phyloP scores from a whole-genome alignment of 2,329 filamentous ascomycete species.

The Falciphora oryzae region DNA sequence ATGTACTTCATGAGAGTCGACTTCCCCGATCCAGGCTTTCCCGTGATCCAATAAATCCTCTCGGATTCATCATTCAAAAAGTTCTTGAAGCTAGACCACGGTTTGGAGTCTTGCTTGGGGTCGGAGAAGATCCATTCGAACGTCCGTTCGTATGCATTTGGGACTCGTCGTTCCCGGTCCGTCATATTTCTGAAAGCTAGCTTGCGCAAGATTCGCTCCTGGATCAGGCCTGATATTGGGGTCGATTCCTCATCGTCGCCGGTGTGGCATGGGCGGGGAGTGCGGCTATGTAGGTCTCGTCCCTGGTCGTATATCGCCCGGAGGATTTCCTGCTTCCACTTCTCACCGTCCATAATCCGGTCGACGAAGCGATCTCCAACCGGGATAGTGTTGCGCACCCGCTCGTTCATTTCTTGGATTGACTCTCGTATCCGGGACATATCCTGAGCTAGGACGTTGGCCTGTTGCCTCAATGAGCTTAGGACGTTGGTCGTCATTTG shows the following conservation, averaged over 20 bases:
- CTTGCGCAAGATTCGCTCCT: background rate
- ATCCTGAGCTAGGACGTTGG: background rate
- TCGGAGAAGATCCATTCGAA: conserved; percentile 13
- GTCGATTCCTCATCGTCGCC: too few relatives aligned
- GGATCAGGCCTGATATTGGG: background rate
- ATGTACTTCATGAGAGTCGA: conserved; percentile 18
- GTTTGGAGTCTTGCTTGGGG: background rate
- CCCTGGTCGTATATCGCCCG: background rate
- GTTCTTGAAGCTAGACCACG: conserved; percentile 10
- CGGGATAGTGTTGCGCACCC: background rate
- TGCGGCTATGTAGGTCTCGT: background rate
- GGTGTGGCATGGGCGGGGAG: too few relatives aligned
- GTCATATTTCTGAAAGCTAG: background rate
- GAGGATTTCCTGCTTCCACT: background rate
- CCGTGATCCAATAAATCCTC: conserved; percentile 16
- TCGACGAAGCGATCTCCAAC: background rate
- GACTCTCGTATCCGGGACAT: background rate
- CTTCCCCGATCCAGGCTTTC: conserved; percentile 17
- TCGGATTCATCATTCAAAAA: conserved; percentile 9
- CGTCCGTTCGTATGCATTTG: background rate
- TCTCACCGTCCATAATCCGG: too few relatives aligned
- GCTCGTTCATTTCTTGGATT: background rate
- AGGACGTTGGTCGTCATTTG: too few relatives aligned
- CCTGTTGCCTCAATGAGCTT: too few relatives aligned
- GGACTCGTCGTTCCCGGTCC: background rate